These are phyloP conservation scores for Mallotus nudiflorus DNA, from an alignment of 345 rosid genomes.

Conservation along the genomic window DNA sequence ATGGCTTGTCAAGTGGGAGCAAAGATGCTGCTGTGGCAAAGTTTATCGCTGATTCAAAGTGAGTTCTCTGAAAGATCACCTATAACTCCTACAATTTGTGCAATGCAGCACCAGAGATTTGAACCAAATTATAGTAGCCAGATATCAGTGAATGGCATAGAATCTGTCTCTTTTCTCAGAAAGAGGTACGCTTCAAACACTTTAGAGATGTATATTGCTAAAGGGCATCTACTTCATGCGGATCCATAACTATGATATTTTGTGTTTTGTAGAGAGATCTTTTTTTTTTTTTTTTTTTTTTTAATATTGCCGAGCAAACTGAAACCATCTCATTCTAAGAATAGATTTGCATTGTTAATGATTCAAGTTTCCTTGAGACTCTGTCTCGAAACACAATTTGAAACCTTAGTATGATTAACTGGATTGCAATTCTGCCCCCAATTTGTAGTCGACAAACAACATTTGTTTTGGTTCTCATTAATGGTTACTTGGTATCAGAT, in stretches of 20 bases:
- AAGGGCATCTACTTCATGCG: not conserved
- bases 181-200: constrained; percentile 42
- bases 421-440: not conserved
- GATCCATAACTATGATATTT: not conserved
- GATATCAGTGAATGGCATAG: constrained; percentile 34
- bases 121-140: constrained; percentile 35
- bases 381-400: not conserved
- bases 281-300: not conserved
- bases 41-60: constrained; percentile 33
- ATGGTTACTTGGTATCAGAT: not conserved
- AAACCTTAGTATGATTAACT: not conserved
- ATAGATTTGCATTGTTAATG: not conserved
- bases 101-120: constrained; percentile 25
- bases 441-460: too few species aligned
- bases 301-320: not conserved
- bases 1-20: constrained; percentile 60
- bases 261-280: not conserved
- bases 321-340: not conserved
- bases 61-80: constrained; percentile 35
- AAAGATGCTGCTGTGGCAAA: constrained; percentile 30
- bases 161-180: constrained; percentile 30
- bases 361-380: not conserved
- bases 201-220: not conserved
- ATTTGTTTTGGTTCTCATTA: not conserved
- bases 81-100: constrained; percentile 32